Percentiles rank a stretch among this genome's conserved stretches.
phyloP scores from a whole-genome alignment of 1,139 yeast species.

The Hyphopichia burtonii region DNA sequence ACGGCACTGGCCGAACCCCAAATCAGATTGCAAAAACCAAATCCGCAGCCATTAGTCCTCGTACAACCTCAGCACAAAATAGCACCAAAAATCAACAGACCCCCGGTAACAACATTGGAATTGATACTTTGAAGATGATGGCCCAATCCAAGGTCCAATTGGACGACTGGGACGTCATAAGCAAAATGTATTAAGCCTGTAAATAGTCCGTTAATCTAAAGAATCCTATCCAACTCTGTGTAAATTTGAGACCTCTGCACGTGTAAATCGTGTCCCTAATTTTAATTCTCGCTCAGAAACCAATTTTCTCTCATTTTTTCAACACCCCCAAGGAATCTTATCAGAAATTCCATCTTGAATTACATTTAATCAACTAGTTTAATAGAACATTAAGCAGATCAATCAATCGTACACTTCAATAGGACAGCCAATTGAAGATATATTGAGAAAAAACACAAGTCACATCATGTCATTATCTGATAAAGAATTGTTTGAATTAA shows the following conservation, averaged over 20 bases:
- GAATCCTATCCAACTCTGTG: background rate
- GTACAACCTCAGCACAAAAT: slow-evolving; percentile 7
- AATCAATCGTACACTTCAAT: background rate
- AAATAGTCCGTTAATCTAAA: background rate
- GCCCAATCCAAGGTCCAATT: slow-evolving; percentile 29
- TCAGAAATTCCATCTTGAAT: background rate
- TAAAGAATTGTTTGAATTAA: slow-evolving; percentile 68
- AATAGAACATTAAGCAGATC: background rate
- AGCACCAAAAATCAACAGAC: slow-evolving; percentile 16
- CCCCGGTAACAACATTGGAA: slow-evolving; percentile 21
- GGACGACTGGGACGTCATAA: slow-evolving; percentile 47
- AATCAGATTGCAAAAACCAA: slow-evolving; percentile 1
- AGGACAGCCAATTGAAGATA: background rate
- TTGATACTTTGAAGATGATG: slow-evolving; percentile 15
- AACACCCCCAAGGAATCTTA: background rate
- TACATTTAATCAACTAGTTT: background rate
- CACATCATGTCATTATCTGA: slow-evolving; percentile 48
- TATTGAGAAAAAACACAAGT: too few relatives aligned
- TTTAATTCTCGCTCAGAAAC: background rate
- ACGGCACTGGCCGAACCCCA: slow-evolving; percentile 10
- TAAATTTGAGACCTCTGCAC: background rate
- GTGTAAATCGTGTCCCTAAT: background rate
- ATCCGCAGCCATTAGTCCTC: slow-evolving; percentile 6
- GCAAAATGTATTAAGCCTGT: slow-evolving; percentile 23
- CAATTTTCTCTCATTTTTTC: too few relatives aligned